Base-by-base conservation (phyloP, 2,329 filamentous ascomycete genomes). In the Fusarium scirpi region DNA sequence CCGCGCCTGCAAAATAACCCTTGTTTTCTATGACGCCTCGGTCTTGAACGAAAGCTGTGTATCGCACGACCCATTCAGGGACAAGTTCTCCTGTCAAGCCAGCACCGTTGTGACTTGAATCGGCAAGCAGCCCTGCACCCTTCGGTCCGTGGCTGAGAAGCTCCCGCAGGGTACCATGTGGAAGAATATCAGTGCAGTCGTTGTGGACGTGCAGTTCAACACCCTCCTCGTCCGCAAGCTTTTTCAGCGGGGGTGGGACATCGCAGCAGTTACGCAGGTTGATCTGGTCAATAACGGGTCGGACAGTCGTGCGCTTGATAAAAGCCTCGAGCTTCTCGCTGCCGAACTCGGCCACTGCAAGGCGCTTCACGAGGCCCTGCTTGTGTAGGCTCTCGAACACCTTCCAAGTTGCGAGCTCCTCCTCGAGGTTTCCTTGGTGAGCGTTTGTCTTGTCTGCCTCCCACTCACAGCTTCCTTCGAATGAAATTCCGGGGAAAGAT, bases 21-120 rank as follows among this genome's bases (percentile, higher is more conserved):
- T 98, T 99, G 78, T 96, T 97, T 85, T 99, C 96, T 71, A 99
- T 95, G 11, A 99, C 96, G 16, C 96, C 96, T 57, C 96, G 87
- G 78, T 98, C 92, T 79, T 92, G 92, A 43, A 98, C 93, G 62
- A 98, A 95, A 2, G 96, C 96, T 40, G 95, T 98, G 79, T 99
- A 99, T 79, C 98, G 97, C 72, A 95, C 91, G 29, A 98, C 96
- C 95, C 96, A 99, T 78, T 95, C 90, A 29, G 96, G 94, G 62
- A 89, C 87, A 51, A 98, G 86, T 70, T 97, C 90, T 7, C 94
- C 94, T 72, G 87, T 85, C 61, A 97, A 83, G 1, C 92, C 91
- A 12, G 83, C 80, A 20, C 80, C 78, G 15, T 82, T 75, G 77
- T 84, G 80, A 10, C 85, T 83, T n/a, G 81, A 44, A 38, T 89